These are phyloP conservation scores for Myriangium duriaei DNA, from an alignment of 2,329 filamentous ascomycete genomes.

Conservation along the genomic window DNA sequence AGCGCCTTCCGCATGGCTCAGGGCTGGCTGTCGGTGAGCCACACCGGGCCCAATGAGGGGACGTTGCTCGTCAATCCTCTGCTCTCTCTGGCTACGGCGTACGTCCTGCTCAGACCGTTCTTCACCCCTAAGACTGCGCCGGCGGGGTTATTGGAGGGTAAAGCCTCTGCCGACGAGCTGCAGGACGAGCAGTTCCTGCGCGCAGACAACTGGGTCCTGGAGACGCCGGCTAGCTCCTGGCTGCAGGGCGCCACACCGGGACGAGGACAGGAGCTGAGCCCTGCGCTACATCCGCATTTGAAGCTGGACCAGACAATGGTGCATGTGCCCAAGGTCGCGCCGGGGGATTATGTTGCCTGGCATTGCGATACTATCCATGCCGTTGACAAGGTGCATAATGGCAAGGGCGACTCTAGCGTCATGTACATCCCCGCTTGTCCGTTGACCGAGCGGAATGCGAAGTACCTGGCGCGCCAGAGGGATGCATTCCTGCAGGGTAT, in stretches of 20 bases:
- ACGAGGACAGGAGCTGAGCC: conserved; percentile 55
- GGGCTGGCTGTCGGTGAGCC: conserved; percentile 73
- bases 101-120: conserved; percentile 72
- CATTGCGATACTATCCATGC: conserved; percentile 66
- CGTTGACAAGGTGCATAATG: conserved; percentile 67
- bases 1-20: conserved; percentile 81
- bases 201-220: conserved; percentile 49
- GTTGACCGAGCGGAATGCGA: conserved; percentile 59
- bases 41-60: conserved; percentile 60
- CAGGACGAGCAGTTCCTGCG: conserved; percentile 29
- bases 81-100: conserved; percentile 61
- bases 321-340: conserved; percentile 53
- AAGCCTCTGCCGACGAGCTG: conserved; percentile 2
- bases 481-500: conserved; percentile 54
- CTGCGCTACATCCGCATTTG: conserved; percentile 56
- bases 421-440: conserved; percentile 84
- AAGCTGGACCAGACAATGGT: conserved; percentile 57
- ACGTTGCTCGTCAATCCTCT: conserved; percentile 74
- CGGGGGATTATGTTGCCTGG: conserved; percentile 66
- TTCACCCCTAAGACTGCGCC: conserved; percentile 42
- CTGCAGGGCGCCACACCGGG: conserved; percentile 61
- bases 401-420: conserved; percentile 63
- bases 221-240: conserved; percentile 39
- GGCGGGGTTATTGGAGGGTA: background rate
- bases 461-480: conserved; percentile 58